These are phyloP conservation scores for Aspergillus texensis DNA, from an alignment of 2,329 filamentous ascomycete genomes.

Conservation along the genomic window DNA sequence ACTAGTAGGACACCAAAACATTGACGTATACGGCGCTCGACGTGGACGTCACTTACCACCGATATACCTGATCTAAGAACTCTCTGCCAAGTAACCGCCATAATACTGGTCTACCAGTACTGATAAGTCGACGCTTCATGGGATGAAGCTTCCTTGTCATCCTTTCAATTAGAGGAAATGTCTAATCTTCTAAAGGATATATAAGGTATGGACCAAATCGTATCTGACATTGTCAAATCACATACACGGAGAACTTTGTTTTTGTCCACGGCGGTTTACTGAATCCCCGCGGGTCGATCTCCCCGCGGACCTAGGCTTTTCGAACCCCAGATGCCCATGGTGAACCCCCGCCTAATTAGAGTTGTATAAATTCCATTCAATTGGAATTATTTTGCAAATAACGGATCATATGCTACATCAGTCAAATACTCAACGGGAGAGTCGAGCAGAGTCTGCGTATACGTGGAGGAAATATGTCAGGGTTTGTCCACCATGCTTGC, in stretches of 20 bases:
- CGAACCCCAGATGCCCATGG: background rate
- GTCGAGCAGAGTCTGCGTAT: background rate
- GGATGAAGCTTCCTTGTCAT: too few relatives aligned
- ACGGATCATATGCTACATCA: rapidly evolving
- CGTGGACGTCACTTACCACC: too few relatives aligned
- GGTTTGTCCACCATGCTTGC: background rate
- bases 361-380: background rate
- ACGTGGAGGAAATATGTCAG: background rate
- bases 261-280: background rate
- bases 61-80: too few relatives aligned
- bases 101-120: too few relatives aligned
- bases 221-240: background rate
- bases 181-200: too few relatives aligned
- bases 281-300: background rate
- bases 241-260: background rate
- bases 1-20: too few relatives aligned
- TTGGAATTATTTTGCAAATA: background rate
- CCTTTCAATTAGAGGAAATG: too few relatives aligned
- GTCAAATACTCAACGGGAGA: background rate
- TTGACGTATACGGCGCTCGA: too few relatives aligned
- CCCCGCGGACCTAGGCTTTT: background rate
- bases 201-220: background rate
- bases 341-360: background rate
- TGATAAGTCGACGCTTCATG: too few relatives aligned
- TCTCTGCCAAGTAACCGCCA: too few relatives aligned